Percentiles rank a stretch among this genome's conserved stretches.
phyloP scores from a whole-genome alignment of 192 early-diverging fungal species.

The Coemansia sp. region DNA sequence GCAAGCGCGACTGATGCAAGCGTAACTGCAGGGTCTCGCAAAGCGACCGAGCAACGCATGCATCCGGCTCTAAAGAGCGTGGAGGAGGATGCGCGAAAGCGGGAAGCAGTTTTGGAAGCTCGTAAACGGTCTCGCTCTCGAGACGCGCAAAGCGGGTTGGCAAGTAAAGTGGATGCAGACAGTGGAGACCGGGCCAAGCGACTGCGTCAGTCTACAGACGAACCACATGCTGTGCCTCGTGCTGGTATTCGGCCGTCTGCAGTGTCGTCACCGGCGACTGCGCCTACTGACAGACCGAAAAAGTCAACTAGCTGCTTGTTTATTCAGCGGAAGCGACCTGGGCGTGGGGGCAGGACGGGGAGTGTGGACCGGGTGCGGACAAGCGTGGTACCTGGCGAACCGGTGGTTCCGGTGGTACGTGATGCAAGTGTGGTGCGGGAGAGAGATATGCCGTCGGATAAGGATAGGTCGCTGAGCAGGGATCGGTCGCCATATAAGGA shows the following conservation, averaged over 20 bases:
- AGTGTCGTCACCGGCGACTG: background rate
- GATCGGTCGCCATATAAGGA: background rate
- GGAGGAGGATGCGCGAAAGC: slow-evolving; percentile 5
- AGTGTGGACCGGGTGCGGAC: background rate
- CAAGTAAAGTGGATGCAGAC: background rate
- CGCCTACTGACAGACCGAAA: slow-evolving; percentile 9
- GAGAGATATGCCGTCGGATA: background rate
- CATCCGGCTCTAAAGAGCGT: slow-evolving; percentile 4
- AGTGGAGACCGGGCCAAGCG: slow-evolving; percentile 5
- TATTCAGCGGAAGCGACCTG: slow-evolving; percentile 35
- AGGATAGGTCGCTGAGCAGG: background rate
- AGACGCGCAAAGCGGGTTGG: background rate
- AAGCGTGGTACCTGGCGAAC: background rate
- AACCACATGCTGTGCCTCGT: background rate
- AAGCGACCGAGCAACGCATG: background rate
- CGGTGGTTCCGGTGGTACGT: background rate
- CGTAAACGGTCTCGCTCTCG: slow-evolving; percentile 8
- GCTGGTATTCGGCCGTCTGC: background rate
- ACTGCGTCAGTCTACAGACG: background rate
- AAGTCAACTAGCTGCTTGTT: slow-evolving; percentile 38
- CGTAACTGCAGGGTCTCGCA: background rate
- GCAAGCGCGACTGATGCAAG: background rate
- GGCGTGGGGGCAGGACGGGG: background rate
- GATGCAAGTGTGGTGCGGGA: no score
- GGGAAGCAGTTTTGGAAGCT: slow-evolving; percentile 1